Conservation (phyloP, 1,284 basidiomycete species). For the Pisolithus thermaeus region DNA sequence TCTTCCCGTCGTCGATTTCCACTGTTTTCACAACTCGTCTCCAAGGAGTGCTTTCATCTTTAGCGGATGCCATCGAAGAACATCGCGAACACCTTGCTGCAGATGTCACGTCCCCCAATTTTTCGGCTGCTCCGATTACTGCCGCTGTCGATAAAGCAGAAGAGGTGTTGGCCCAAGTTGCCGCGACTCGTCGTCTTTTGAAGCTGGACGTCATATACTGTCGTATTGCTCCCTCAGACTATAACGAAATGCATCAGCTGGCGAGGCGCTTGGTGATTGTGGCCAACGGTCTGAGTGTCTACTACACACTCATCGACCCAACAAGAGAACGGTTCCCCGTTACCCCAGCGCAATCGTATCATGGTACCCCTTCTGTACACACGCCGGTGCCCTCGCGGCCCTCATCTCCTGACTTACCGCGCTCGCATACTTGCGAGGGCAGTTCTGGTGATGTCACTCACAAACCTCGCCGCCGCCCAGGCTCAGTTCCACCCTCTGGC, state of each 20-base stretch:
- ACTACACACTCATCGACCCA: slow-evolving; percentile 59
- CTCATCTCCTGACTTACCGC: slow-evolving; percentile 15
- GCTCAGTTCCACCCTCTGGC: slow-evolving; percentile 14
- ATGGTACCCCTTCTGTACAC: slow-evolving; percentile 31
- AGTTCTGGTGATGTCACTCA: background rate
- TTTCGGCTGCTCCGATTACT: slow-evolving; percentile 35
- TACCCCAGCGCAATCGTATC: slow-evolving; percentile 42
- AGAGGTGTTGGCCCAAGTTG: slow-evolving; percentile 47
- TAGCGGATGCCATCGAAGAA: slow-evolving; percentile 41
- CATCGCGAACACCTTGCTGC: slow-evolving; percentile 45
- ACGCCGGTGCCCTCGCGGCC: slow-evolving; percentile 26
- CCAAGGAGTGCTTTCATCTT: slow-evolving; percentile 46
- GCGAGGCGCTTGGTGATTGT: slow-evolving; percentile 50
- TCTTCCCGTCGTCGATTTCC: slow-evolving; percentile 68
- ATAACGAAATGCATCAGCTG: slow-evolving; percentile 46
- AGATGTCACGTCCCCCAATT: slow-evolving; percentile 41
- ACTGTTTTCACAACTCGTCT: slow-evolving; percentile 55
- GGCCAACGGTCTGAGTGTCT: slow-evolving; percentile 60
- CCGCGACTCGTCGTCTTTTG: slow-evolving; percentile 51
- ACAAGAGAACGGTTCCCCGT: slow-evolving; percentile 51
- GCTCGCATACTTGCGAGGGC: background rate
- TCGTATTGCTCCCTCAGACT: slow-evolving; percentile 59
- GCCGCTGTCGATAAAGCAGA: slow-evolving; percentile 46
- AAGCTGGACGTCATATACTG: slow-evolving; percentile 60
- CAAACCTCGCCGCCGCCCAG: slow-evolving; percentile 3